Conservation (phyloP, 2,329 filamentous ascomycete genomes). For the Penicillium corylophilum region DNA sequence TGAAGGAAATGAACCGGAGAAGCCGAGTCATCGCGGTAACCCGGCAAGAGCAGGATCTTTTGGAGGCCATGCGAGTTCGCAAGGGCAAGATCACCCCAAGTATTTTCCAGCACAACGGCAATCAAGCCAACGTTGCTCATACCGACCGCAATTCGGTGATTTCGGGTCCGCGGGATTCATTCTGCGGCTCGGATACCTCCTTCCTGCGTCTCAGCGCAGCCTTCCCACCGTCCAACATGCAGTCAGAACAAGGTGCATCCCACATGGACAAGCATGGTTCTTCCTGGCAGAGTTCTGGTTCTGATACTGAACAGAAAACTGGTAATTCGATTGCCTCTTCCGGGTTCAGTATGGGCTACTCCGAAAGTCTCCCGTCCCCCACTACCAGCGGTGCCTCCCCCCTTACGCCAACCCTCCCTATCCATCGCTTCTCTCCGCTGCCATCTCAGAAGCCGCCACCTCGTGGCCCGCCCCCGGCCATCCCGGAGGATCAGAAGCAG, state of each 20-base stretch:
- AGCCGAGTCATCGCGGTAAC: conserved; percentile 55
- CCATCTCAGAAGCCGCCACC: conserved; percentile 35
- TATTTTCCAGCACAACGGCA: conserved; percentile 29
- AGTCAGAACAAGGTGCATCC: conserved; percentile 27
- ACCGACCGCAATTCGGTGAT: conserved; percentile 31
- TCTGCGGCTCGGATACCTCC: conserved; percentile 39
- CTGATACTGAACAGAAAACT: conserved; percentile 38
- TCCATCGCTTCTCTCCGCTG: conserved; percentile 40
- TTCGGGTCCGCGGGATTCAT: conserved; percentile 34
- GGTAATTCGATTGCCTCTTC: conserved; percentile 32
- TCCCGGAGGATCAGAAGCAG: conserved; percentile 33
- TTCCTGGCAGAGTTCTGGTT: conserved; percentile 30
- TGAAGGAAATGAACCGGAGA: conserved; percentile 36
- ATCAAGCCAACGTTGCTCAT: conserved; percentile 9
- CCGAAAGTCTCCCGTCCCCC: conserved; percentile 40
- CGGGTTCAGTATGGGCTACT: conserved; percentile 36
- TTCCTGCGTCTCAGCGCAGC: conserved; percentile 41
- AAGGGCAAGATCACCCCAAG: conserved; percentile 48
- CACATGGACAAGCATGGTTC: conserved; percentile 29
- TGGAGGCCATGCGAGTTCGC: conserved; percentile 52
- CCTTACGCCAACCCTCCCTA: conserved; percentile 40
- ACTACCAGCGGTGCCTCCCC: conserved; percentile 39
- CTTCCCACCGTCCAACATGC: conserved; percentile 26
- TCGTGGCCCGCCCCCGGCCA: conserved; percentile 31
- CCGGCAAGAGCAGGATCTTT: conserved; percentile 52